Conservation (phyloP, 352 stramenopile species). For the Globisporangium spiculum region DNA sequence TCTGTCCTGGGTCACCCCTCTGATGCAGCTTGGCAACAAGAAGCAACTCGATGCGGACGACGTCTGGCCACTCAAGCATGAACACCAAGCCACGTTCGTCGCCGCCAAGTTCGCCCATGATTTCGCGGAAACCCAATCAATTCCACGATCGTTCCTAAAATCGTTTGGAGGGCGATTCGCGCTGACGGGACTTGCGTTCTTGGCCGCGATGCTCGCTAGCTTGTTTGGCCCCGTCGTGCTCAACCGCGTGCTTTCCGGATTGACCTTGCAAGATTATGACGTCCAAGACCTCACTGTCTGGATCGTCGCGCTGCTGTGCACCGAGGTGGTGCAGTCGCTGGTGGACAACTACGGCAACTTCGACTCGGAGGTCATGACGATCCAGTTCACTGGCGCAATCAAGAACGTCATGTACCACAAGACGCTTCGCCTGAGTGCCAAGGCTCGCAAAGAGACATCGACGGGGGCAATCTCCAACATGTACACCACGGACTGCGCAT, state of each 20-base stretch:
- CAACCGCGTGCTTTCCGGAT: conserved; percentile 33
- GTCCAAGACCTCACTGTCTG: conserved; percentile 26
- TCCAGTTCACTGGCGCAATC: conserved; percentile 48
- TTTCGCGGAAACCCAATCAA: conserved; percentile 30
- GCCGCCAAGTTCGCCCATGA: conserved; percentile 26
- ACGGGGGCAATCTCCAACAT: conserved; percentile 60
- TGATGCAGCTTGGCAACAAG: conserved; percentile 41
- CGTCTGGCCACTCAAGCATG: conserved; percentile 36
- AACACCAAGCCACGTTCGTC: conserved; percentile 25
- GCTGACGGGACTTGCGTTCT: conserved; percentile 39
- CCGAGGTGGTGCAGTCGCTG: conserved; percentile 54
- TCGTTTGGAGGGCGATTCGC: conserved; percentile 35
- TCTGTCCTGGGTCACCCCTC: conserved; percentile 46
- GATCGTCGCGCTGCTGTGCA: conserved; percentile 44
- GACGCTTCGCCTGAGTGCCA: conserved; percentile 42
- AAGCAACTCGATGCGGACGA: conserved; percentile 50
- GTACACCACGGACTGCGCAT: conserved; percentile 56
- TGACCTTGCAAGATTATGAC: conserved; percentile 25
- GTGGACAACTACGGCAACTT: conserved; percentile 49
- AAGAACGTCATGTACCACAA: conserved; percentile 59
- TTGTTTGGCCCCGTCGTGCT: conserved; percentile 54
- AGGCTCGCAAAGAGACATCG: conserved; percentile 38
- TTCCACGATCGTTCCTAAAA: conserved; percentile 28
- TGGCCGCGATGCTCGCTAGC: conserved; percentile 49
- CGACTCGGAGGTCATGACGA: conserved; percentile 46